Evolutionary conservation across 2,329 filamentous ascomycete genomes (phyloP), one percentile per base, ranked within the genome.

Genomic region (Fusarium napiforme): DNA sequence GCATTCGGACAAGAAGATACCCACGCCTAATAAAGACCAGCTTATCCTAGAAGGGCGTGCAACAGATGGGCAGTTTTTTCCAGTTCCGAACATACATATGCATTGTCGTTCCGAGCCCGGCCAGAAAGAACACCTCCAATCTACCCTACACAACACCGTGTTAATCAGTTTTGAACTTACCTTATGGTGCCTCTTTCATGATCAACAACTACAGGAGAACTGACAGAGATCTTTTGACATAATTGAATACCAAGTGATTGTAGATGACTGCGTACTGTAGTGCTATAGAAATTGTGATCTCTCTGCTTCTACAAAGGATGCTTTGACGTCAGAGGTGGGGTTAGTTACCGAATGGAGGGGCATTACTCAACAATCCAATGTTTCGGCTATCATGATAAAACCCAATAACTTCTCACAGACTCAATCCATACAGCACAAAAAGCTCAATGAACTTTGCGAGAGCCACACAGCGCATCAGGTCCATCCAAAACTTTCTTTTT

Each of bases 391-490:
- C 45, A 34, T 26, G 40, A 43, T 26, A 39, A 43, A 36, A n/a
- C 30, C 19, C 23, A 40, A 46, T 30, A 58, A 62, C 60, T 57
- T 53, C 57, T 50, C 43, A 59, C 34, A 71, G 39, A 64, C 28
- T 39, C 53, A 45, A 63, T 36, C 30, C 61, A 47, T 60, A 64
- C 32, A 28, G 30, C 14, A 37, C 63, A 34, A 14, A 62, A 53
- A 52, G n/a, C 21, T 57, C 63, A 60, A 80, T 80, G 79, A 80
- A 66, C 65, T 45, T 68, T 62, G 39, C 62, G 61, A 75, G 77
- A 74, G 76, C 77, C 26, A 60, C 63, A 9, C 76, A 75, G 57
- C 78, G 76, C 32, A 75, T 80, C 23, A 73, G 67, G 67, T 73
- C 70, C 19, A 58, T 80, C 23, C 71, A 71, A 40, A 76, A 70